A percentile compares a stretch with the other conserved stretches of the same genome.
Evolutionary conservation across 768 basidiomycete genomes (phyloP).

Genomic region (Cystofilobasidium capitatum): DNA sequence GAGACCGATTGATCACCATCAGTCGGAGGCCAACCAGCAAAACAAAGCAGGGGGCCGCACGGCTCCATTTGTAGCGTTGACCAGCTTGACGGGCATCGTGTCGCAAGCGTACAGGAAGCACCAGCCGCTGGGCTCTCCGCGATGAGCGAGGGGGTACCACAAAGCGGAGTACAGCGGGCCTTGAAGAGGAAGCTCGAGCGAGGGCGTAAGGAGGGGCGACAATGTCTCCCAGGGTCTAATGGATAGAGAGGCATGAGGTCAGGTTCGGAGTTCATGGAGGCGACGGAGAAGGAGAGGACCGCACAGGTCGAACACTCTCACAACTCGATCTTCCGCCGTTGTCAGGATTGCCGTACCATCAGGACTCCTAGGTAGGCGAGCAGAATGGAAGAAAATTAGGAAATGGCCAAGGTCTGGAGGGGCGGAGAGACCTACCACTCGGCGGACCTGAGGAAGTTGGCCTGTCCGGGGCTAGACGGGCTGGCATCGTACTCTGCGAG

Average conservation of each 20-base stretch:
- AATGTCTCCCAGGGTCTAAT: slow-evolving; percentile 18
- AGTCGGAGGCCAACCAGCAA: not conserved
- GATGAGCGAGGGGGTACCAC: slow-evolving; percentile 76
- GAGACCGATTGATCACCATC: not conserved
- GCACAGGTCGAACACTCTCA: slow-evolving; percentile 51
- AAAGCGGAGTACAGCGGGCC: slow-evolving; percentile 64
- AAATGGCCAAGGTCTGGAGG: not conserved
- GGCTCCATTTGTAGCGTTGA: slow-evolving; percentile 67
- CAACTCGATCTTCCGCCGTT: slow-evolving; percentile 60
- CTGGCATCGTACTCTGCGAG: slow-evolving; percentile 8
- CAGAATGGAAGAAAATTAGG: not conserved
- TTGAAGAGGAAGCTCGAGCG: slow-evolving; percentile 47
- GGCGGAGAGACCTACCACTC: slow-evolving; percentile 46
- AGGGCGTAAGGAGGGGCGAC: slow-evolving; percentile 16
- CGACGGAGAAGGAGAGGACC: not conserved
- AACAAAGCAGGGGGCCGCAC: slow-evolving; percentile 40
- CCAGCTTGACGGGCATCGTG: slow-evolving; percentile 72
- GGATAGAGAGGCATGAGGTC: slow-evolving; percentile 1
- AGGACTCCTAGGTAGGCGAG: slow-evolving; percentile 51
- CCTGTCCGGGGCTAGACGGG: not conserved
- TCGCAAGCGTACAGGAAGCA: slow-evolving; percentile 77
- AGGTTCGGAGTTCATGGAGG: not conserved
- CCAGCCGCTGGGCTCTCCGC: slow-evolving; percentile 52
- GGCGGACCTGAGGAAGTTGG: slow-evolving; percentile 50
- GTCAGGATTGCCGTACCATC: slow-evolving; percentile 62